Evolutionary conservation across 2,329 filamentous ascomycete species (phyloP), one percentile per base, ranked within the genome.

Genomic region (Phialocephala sp.): DNA sequence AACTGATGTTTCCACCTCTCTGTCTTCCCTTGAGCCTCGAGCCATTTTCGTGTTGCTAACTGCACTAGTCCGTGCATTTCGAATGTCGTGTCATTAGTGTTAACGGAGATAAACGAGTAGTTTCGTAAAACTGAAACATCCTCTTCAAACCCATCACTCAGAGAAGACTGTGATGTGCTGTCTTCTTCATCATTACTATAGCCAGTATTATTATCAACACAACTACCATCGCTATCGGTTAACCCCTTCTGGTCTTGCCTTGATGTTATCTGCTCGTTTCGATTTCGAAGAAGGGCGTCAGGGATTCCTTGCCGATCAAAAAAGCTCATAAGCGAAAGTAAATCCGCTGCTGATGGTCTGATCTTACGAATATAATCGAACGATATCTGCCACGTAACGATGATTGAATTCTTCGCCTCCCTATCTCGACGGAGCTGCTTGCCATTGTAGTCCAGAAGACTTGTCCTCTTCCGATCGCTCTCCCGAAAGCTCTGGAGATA

Each of bases 401-500:
- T 72, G 4, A 80, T 72, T 0, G 78, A 77, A 59, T 80, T 78
- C 39, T 71, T 71, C 18, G 76, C 75, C 43, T 72, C 73, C 35
- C 50, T 1, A 60, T 80, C 79, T 57, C 78, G 75, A 22, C 76
- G 76, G 12, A 77, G 70, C 18, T 79, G 68, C n/a, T 68, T 70
- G 20, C 11, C 66, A 22, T 80, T 74, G 52, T 72, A 24, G n/a
- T 76, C 58, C 1, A 79, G 66, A 39, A 79, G 74, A 47, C 43
- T 70, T 0, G 64, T 68, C 63, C 68, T 74, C 32, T 76, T 74
- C 35, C 65, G 47, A 45, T 79, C 75, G 66, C 72, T 78, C 60
- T 76, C 71, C 12, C 67, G 72, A 63, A 83, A 78, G 70, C 72
- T 63, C 4, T 76, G 63, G 0, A 83, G 66, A 62, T 84, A 85